These are phyloP conservation scores for Thelonectria discophora DNA, from an alignment of 2,329 filamentous ascomycete genomes.

Conservation along the genomic window DNA sequence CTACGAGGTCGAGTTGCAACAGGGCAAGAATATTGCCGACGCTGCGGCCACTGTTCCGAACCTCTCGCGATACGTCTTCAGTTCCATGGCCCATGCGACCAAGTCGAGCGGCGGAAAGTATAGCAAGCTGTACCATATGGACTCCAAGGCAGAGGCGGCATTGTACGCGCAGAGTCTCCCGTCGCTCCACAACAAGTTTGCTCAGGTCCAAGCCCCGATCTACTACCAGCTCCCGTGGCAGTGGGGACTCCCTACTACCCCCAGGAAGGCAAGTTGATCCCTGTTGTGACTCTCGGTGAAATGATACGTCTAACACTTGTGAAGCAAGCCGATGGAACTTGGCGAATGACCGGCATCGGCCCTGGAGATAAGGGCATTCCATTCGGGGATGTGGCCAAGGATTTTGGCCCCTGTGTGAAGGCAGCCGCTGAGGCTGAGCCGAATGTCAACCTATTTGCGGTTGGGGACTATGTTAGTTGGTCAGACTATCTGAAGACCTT, in stretches of 20 bases:
- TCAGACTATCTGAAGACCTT: conserved; percentile 20
- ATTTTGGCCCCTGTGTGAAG: conserved; percentile 28
- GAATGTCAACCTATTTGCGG: conserved; percentile 24
- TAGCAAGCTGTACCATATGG: conserved; percentile 24
- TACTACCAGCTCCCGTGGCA: conserved; percentile 26
- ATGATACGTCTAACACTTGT: background rate
- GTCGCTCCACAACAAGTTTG: conserved; percentile 20
- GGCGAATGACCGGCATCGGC: conserved; percentile 28
- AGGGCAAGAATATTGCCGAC: conserved; percentile 56
- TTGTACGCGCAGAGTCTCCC: conserved; percentile 20
- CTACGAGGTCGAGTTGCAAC: conserved; percentile 41
- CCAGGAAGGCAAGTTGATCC: conserved; percentile 24
- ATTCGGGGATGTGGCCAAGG: conserved; percentile 24
- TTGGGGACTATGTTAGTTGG: conserved; percentile 28
- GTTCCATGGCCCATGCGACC: conserved; percentile 25
- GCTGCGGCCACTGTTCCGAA: conserved; percentile 24
- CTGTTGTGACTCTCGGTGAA: background rate
- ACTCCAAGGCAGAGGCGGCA: conserved; percentile 24
- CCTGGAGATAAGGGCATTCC: conserved; percentile 27
- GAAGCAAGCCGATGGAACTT: conserved; percentile 28
- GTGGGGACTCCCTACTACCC: conserved; percentile 28
- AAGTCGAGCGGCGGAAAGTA: conserved; percentile 32
- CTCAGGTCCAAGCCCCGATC: conserved; percentile 29
- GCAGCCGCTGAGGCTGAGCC: conserved; percentile 24
- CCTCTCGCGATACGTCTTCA: conserved; percentile 26